Conservation (phyloP, 2,329 filamentous ascomycete genomes). For the Diaporthe ilicicola region DNA sequence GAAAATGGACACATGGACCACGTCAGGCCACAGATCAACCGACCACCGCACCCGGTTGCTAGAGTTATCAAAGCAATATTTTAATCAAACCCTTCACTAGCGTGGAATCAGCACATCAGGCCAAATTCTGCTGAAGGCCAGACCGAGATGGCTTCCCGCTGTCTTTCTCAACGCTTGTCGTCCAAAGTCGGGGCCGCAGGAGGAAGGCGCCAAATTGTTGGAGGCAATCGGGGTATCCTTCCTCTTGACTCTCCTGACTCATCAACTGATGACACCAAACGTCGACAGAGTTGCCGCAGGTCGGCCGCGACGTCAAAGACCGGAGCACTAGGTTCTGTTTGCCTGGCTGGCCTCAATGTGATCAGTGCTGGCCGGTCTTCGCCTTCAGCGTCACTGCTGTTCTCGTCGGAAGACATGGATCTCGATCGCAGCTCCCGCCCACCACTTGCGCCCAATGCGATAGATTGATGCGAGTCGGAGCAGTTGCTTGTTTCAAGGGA, state of each 20-base stretch:
- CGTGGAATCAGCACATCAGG: neutral
- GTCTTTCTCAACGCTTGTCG: neutral
- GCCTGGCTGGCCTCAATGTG: conserved; percentile 4
- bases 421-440: conserved; percentile 4
- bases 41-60: conserved; percentile 1
- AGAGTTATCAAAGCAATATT: neutral
- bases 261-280: neutral
- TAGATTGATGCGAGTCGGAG: conserved; percentile 10
- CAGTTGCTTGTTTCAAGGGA: conserved; percentile 29
- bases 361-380: neutral
- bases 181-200: neutral
- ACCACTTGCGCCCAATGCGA: conserved; percentile 1
- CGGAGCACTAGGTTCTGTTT: neutral
- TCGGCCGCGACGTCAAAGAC: neutral
- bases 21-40: neutral
- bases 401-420: neutral
- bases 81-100: neutral
- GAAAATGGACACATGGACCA: neutral
- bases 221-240: neutral
- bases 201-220: neutral
- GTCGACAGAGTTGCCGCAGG: neutral
- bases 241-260: conserved; percentile 3
- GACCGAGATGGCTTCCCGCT: neutral
- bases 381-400: neutral
- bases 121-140: conserved; percentile 12